A percentile compares a stretch with the other conserved stretches of the same genome.
Evolutionary conservation across 2,329 filamentous ascomycete genomes (phyloP).

Genomic region (Biscogniauxia sp.): DNA sequence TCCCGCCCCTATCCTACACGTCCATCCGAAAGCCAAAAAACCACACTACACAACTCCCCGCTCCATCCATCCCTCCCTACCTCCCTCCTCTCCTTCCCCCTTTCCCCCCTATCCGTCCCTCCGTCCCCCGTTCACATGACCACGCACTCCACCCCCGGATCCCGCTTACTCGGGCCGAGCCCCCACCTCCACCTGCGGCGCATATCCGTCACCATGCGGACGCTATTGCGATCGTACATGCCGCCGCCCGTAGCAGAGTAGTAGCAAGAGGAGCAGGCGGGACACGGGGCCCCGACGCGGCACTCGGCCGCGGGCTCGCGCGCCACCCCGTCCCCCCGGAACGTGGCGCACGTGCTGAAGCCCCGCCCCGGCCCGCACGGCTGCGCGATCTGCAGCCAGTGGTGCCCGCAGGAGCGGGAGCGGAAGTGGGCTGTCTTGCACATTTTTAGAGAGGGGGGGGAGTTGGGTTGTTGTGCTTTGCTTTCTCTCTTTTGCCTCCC

Average conservation of each 20-base stretch:
- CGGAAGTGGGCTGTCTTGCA: slow-evolving; percentile 48
- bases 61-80: no score
- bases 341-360: slow-evolving; percentile 47
- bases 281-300: slow-evolving; percentile 32
- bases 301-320: slow-evolving; percentile 36
- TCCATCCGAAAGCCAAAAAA: no score
- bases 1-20: no score
- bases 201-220: slow-evolving; percentile 45
- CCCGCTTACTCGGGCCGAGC: slow-evolving; percentile 39
- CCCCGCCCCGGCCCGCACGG: slow-evolving; percentile 50
- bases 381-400: slow-evolving; percentile 47
- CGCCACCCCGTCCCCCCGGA: slow-evolving; percentile 39
- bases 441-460: no score
- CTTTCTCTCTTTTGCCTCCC: no score
- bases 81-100: no score
- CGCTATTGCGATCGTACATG: slow-evolving; percentile 46
- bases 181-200: slow-evolving; percentile 48
- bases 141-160: slow-evolving; percentile 39
- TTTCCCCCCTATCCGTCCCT: background rate
- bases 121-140: slow-evolving; percentile 36
- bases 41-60: no score
- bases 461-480: background rate
- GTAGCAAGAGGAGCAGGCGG: slow-evolving; percentile 34
- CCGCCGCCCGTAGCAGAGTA: slow-evolving; percentile 22
- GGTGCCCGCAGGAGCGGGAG: slow-evolving; percentile 49